phyloP scores from a whole-genome alignment of 495 filamentous ascomycete species.

The Penicillium roqueforti region DNA sequence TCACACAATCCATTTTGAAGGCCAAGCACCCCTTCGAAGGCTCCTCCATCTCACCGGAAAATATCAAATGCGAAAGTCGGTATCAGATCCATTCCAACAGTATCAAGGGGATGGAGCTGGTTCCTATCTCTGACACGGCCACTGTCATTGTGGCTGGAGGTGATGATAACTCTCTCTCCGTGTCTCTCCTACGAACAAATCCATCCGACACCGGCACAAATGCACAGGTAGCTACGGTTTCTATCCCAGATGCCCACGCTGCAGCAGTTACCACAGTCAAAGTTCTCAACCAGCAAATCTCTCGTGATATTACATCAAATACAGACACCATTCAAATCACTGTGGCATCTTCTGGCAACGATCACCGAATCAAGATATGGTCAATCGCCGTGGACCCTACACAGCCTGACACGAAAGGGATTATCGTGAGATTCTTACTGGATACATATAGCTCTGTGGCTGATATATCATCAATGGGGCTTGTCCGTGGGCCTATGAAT shows the following conservation, averaged over 20 bases:
- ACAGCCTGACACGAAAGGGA: conserved; percentile 27
- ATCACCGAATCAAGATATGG: conserved; percentile 81
- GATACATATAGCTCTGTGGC: conserved; percentile 62
- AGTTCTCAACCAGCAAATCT: conserved; percentile 30
- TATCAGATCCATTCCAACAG: conserved; percentile 68
- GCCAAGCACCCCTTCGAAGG: conserved; percentile 18
- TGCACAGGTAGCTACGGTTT: conserved; percentile 39
- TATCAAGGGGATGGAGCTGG: conserved; percentile 54
- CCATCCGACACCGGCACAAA: conserved; percentile 7
- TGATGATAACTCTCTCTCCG: conserved; percentile 73
- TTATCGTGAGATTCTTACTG: conserved; percentile 39
- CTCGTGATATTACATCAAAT: not conserved
- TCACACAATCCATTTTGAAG: conserved; percentile 18
- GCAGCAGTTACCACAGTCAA: conserved; percentile 69
- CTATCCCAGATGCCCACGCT: conserved; percentile 72
- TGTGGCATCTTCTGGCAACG: conserved; percentile 67
- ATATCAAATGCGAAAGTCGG: conserved; percentile 32
- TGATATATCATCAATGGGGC: conserved; percentile 52
- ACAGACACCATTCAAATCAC: conserved; percentile 13
- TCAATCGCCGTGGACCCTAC: conserved; percentile 37
- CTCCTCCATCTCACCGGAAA: conserved; percentile 15
- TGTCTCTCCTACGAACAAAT: conserved; percentile 45
- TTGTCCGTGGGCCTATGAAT: conserved; percentile 18
- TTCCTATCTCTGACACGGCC: conserved; percentile 23
- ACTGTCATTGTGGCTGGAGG: conserved; percentile 68